Evolutionary conservation across 2,329 filamentous ascomycete genomes (phyloP), one percentile per base, ranked within the genome.

Genomic region (Colletotrichum limetticola): DNA sequence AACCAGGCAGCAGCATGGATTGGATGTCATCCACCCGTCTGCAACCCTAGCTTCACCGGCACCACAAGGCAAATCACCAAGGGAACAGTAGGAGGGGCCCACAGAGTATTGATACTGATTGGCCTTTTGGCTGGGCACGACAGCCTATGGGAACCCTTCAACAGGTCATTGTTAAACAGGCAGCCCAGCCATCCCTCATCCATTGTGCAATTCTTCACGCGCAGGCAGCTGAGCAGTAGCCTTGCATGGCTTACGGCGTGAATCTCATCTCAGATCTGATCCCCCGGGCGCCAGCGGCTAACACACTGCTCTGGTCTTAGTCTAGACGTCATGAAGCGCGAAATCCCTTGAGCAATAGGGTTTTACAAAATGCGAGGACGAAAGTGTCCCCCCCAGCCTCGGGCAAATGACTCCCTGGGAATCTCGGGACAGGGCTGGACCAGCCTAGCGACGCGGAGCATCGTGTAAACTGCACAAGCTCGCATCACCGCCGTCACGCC

Each of bases 1-100:
- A 24, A 46, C 52, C 66, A 72, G 70, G 70, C 70, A 72, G 66
- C 70, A 70, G 57, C 70, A 72, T 70, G 66, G 66, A 61, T 72
- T 72, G 66, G 66, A 70, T 70, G 66, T 57, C 70, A 72, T 70
- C 60, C 58, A 64, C 60, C 66, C 70, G 56, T 61, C 66, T 35
- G 35, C 61, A 66, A 61, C 49, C 55, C 53, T 46, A 32, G 16
- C 53, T 37, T 42, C 66, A 24, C 56, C 35, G 5, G 55, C 37
- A 42, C 32, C 66, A 56, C 61, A 56, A 8, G 49, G 66, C 66
- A 58, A 58, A 70, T 65, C 66, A 70, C 70, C 66, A 57, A 72
- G 66, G 70, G 28, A 72, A 72, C 66, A 70, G 22, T 14, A 56
- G 55, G 19, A 28, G 42, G 19, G 19, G 19, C 42, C 19, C 4